These are phyloP conservation scores for Cadophora sp. DNA, from an alignment of 2,329 filamentous ascomycete genomes.

Conservation along the genomic window DNA sequence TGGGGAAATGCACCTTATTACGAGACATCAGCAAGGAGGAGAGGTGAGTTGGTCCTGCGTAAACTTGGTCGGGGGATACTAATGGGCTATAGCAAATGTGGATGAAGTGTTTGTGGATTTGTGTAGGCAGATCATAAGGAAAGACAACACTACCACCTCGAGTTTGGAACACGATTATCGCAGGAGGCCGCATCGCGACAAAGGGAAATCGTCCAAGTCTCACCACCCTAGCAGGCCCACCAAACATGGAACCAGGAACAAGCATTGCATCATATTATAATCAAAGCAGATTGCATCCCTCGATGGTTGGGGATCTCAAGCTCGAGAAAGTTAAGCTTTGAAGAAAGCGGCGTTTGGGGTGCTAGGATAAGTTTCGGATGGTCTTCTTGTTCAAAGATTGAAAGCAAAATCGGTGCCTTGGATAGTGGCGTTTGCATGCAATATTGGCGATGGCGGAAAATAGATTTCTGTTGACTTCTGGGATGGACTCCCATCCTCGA, in stretches of 20 bases:
- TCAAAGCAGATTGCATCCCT: background rate
- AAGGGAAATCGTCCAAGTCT: background rate
- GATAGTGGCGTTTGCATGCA: slow-evolving; percentile 3
- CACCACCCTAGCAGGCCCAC: background rate
- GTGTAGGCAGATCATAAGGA: slow-evolving; percentile 70
- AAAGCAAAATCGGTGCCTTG: background rate
- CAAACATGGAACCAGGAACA: background rate
- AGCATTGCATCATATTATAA: slow-evolving; percentile 22
- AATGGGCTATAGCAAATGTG: slow-evolving; percentile 59
- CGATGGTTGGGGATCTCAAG: background rate
- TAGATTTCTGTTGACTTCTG: background rate
- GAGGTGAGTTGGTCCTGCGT: slow-evolving; percentile 47
- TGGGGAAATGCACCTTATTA: slow-evolving; percentile 79
- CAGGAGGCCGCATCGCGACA: background rate
- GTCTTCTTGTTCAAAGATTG: slow-evolving; percentile 3
- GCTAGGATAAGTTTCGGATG: background rate
- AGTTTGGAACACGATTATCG: slow-evolving; percentile 31
- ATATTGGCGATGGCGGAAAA: background rate
- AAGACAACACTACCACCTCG: slow-evolving; percentile 51
- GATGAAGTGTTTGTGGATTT: slow-evolving; percentile 75
- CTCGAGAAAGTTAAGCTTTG: background rate
- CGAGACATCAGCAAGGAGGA: slow-evolving; percentile 70
- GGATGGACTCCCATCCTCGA: background rate
- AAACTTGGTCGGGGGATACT: background rate
- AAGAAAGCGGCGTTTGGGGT: background rate